Evolutionary conservation across 495 filamentous ascomycete species (phyloP), one percentile per base, ranked within the genome.

Genomic region (Xylaria scruposa): DNA sequence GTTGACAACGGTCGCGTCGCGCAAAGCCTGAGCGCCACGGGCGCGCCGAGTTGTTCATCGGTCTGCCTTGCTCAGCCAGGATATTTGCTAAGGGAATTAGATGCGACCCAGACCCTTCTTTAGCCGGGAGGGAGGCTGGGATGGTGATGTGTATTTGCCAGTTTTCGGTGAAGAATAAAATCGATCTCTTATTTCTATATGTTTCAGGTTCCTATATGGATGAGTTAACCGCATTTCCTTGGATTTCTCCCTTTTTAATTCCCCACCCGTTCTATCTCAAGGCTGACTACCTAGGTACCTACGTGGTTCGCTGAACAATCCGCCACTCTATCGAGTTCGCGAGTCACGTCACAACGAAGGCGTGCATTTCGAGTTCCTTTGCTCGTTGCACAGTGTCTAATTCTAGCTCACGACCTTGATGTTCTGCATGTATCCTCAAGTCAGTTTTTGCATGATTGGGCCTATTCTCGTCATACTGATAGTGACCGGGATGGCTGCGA

Each of bases 341-440:
- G 9, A 21, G 21, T 10, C 4, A 53, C 4, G 49, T 26, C 4
- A 13, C 21, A 53, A 53, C 4, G 49, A 53, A 53, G 4, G 54
- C 19, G 33, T 40, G 31, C 13, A 61, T 24, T 60, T 42, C 5
- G 8, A 12, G 44, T 46, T 26, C 6, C 7, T 13, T n/a, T 17
- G 15, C 19, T 42, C 5, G 24, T n/a, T 12, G n/a, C 61, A 63
- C 38, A 63, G 40, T 63, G 40, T 38, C 21, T 44, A 46, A 8
- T 40, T 19, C 8, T 2, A 40, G 19, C 13, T 24, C 21, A 4
- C 17, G 7, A 12, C 6, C 42, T 40, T 36, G 9, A 26, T 26
- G n/a, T 62, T 4, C 8, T 38, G 10, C 12, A 38, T 26, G 65
- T 56, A 68, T 51, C 65, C 56, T 19, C 36, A 58, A 42, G 51